phyloP scores from a whole-genome alignment of 495 filamentous ascomycete genomes.

The Aspergillus sclerotioniger region DNA sequence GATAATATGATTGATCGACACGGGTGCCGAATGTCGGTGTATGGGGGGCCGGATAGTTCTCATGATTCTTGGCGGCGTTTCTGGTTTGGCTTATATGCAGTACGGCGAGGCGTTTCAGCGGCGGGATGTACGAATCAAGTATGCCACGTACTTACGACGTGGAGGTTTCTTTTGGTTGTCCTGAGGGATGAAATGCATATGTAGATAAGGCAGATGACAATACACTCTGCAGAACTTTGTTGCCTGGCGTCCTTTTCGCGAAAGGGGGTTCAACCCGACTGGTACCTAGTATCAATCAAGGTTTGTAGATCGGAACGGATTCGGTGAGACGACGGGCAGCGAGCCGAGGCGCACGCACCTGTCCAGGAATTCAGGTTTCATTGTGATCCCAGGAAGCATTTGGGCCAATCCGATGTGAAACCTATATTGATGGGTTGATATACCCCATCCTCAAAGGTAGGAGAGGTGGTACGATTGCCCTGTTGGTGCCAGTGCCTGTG shows the following conservation, averaged over 20 bases:
- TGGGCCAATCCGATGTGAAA: neutral
- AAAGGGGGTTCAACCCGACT: neutral
- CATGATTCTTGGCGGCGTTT: neutral
- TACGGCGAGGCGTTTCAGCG: neutral
- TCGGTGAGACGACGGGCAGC: neutral
- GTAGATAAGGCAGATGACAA: neutral
- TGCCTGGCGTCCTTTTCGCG: neutral
- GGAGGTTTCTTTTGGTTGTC: neutral
- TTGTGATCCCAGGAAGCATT: neutral
- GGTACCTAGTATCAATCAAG: neutral
- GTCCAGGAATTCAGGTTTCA: neutral
- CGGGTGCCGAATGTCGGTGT: neutral
- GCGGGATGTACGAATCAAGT: neutral
- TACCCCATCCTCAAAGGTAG: neutral
- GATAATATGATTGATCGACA: neutral
- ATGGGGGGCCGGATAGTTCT: neutral
- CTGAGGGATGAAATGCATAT: neutral
- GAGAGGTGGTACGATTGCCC: neutral
- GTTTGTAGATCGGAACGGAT: neutral
- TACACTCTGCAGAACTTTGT: neutral
- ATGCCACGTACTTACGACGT: neutral
- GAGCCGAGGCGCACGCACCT: neutral
- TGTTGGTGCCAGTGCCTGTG: neutral
- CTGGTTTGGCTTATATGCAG: neutral
- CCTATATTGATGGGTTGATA: neutral